Base-by-base conservation (phyloP, 1,139 yeast genomes). In the Hyphopichia buzzinii region DNA sequence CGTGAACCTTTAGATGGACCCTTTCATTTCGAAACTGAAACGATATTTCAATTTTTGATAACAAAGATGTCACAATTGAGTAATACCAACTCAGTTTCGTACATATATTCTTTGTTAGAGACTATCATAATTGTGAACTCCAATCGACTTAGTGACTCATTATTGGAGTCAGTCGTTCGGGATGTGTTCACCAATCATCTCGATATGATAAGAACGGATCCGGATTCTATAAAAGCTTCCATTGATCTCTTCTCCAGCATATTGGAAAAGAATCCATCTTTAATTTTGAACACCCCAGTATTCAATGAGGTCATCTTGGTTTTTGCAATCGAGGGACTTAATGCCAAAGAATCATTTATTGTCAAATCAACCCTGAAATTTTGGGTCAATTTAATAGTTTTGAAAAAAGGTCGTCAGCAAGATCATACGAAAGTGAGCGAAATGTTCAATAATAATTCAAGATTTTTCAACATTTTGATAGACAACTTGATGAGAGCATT, bases 281-380 rank as follows among this genome's bases (percentile, higher is more conserved):
- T 77, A 26, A 48, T 79, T 1, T 42, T 81, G 3, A 52, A 66
- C 13, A 52, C 65, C n/a, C 44, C 50, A 1, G 43, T 53, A 2
- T 65, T 74, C 31, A 60, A 64, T 11, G 43, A 54, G 26, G 39
- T 51, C n/a, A 48, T 79, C 10, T 34, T 80, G 17, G 61, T 62
- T 14, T 65, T 72, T 55, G 62, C 67, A 26, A 52, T 82, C 3
- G 56, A 64, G 5, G 67, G 77, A 11, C 59, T 86, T 29, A 50
- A 59, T 7, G 71, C 80, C 0, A 72, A 72, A 34, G 96, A 87
- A 54, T 70, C 83, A 36, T 79, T 83, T 48, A 76, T 86, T 2
- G 59, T 87, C 30, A 77, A 78, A 42, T 69, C 88, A 0, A 68
- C 78, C 0, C 67, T 77, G 37, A 72, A 74, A 43, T 86, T 87